Base-by-base conservation (phyloP, 352 stramenopile genomes). In the Phytophthora fragariae region DNA sequence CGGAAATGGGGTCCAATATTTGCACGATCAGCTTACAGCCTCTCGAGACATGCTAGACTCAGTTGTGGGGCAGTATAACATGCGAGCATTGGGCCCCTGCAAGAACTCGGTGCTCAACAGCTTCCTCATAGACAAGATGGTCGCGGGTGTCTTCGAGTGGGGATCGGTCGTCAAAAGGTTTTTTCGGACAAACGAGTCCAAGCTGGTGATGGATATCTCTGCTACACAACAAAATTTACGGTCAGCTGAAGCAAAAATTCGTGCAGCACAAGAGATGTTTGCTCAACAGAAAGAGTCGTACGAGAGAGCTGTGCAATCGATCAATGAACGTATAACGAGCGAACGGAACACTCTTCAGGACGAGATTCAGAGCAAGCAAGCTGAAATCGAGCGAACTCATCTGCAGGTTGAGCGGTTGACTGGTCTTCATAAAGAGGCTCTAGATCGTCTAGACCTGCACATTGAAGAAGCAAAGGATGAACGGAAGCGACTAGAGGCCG, bases 261-360 rank as follows among this genome's bases (percentile, higher is more conserved):
- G 77, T 55, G 85, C 78, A 14, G 70, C 82, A 1, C 77, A 90
- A 35, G 83, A 93, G 49, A 76, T 93, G 46, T 59, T 94, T 1
- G 21, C n/a, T 1, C 84, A 91, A 52, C 84, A 94, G 41, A 91
- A 90, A 47, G 73, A 89, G 5, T 86, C 84, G 3, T 92, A 84
- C 50, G 83, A 94, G 53, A 82, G 72, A 44, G 81, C 87, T n/a
- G 54, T 94, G 10, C 77, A 81, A 14, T 73, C 72, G 1, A 90
- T 94, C 19, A 57, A 68, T 1, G 84, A 92, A 62, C 82, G 84
- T 10, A 83, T 85, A 33, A 59, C 61, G 1, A 85, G 84, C 37
- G 87, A 94, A 50, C 82, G 77, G 9, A 65, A 35, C 8, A 78
- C 71, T 1, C 60, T 93, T 52, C 68, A 67, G 6, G 77, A 88